These are phyloP conservation scores for Mediolabrus comicus DNA, from an alignment of 108 stramenopile genomes.

Conservation along the genomic window DNA sequence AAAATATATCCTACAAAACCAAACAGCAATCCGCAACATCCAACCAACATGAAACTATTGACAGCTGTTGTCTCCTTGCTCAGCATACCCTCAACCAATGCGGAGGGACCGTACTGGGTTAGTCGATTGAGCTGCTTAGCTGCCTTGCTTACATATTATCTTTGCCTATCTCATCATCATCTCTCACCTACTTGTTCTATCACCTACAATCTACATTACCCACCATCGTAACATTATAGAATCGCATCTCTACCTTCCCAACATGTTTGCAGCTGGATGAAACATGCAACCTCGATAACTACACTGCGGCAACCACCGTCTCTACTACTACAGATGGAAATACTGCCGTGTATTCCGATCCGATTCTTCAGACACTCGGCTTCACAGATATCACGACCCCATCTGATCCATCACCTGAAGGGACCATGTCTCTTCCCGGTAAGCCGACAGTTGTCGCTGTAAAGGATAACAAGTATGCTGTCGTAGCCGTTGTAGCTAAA, in stretches of 20 bases:
- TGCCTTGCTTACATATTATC: not conserved
- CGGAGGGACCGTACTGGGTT: not conserved
- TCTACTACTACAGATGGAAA: slow-evolving; percentile 48
- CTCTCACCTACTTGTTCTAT: slow-evolving; percentile 1
- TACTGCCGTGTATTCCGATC: slow-evolving; percentile 57
- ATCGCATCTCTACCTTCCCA: slow-evolving; percentile 46
- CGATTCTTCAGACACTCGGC: slow-evolving; percentile 34
- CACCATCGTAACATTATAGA: slow-evolving; percentile 2
- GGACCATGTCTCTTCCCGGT: slow-evolving; percentile 46
- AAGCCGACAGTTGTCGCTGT: slow-evolving; percentile 72
- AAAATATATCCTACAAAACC: too few species aligned
- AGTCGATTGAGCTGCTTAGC: too few species aligned
- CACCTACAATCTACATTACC: not conserved
- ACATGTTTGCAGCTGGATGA: slow-evolving; percentile 43
- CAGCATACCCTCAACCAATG: not conserved
- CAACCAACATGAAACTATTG: slow-evolving; percentile 9
- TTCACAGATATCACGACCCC: slow-evolving; percentile 65
- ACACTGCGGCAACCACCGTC: slow-evolving; percentile 49
- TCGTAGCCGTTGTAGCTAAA: slow-evolving; percentile 59
- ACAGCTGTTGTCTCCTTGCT: not conserved
- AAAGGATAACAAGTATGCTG: slow-evolving; percentile 37
- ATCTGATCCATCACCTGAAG: slow-evolving; percentile 35
- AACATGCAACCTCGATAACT: slow-evolving; percentile 41
- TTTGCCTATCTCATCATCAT: not conserved
- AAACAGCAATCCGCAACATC: too few species aligned